Base-by-base conservation (phyloP, 306 rosid species). In the Dryas octopetala region DNA sequence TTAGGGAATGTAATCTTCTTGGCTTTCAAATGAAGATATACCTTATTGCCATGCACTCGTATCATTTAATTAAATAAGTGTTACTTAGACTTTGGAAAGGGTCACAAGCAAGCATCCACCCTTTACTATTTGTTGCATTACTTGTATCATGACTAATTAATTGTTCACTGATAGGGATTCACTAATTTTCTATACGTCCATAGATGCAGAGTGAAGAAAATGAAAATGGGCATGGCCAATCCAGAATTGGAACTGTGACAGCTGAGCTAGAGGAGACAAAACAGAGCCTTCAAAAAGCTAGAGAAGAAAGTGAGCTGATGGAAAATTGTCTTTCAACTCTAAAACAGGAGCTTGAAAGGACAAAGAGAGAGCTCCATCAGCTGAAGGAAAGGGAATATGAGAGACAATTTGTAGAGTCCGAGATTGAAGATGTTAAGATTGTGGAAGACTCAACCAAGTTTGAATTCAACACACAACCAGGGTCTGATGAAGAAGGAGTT, bases 191-290 rank as follows among this genome's bases (percentile, higher is more conserved):
- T 26, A 10, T 43, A 12, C 54, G 6, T 43, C 1, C 1, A 28
- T 40, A 89, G 93, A 78, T 93, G 47, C 86, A 84, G n/a, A 54
- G 64, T 15, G 92, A 74, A 79, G 85, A 16, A 73, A 70, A 67
- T 50, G 89, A 82, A 74, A 83, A 76, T 14, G 85, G 80, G 9
- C 2, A 72, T 15, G 90, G 59, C 23, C 7, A 11, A 28, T 73
- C 76, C 5, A 87, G 77, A 71, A 60, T 85, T 61, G 91, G 91
- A 75, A 87, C 73, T 2, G 87, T 89, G 38, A 85, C 84, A 49
- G 85, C 86, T 17, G 98, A 94, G 82, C 81, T 91, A 12, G 91
- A 91, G 48, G 91, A 89, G 73, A 92, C 98, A 5, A 83, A 91
- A 66, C 89, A 89, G 19, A 86, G 73, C 57, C 88, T 94, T 51